Conservation (phyloP, 805 yeast species). For the Zygoascus flipseniorum region DNA sequence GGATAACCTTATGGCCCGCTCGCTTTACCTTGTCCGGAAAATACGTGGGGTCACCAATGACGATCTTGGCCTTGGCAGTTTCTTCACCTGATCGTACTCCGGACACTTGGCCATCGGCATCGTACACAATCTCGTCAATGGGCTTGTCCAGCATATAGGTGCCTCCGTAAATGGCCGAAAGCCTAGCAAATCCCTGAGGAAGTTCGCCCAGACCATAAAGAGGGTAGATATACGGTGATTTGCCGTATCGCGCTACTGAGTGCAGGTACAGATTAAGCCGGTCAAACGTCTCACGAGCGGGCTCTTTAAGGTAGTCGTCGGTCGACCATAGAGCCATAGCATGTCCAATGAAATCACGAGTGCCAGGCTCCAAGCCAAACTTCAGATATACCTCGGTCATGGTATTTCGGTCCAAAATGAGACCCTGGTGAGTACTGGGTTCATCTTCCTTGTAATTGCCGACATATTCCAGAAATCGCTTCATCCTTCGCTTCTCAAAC, state of each 20-base stretch:
- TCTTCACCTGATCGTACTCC: slow-evolving; percentile 94
- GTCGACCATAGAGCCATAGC: slow-evolving; percentile 97
- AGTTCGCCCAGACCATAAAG: slow-evolving; percentile 94
- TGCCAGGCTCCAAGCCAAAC: slow-evolving; percentile 85
- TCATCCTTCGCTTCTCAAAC: slow-evolving; percentile 93
- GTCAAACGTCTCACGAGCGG: slow-evolving; percentile 87
- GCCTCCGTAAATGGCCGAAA: slow-evolving; percentile 96
- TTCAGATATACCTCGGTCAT: slow-evolving; percentile 87
- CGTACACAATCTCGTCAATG: slow-evolving; percentile 77
- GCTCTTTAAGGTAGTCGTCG: slow-evolving; percentile 79
- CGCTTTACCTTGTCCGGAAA: slow-evolving; percentile 76
- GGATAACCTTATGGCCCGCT: slow-evolving; percentile 65
- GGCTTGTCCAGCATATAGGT: slow-evolving; percentile 98
- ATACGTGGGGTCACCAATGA: slow-evolving; percentile 96
- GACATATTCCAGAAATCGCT: slow-evolving; percentile 82
- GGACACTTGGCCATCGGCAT: slow-evolving; percentile 59
- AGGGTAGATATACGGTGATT: slow-evolving; percentile 93
- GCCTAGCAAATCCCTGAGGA: slow-evolving; percentile 98
- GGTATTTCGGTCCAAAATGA: slow-evolving; percentile 77
- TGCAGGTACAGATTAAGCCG: slow-evolving; percentile 78
- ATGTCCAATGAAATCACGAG: slow-evolving; percentile 95
- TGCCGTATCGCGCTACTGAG: slow-evolving; percentile 90
- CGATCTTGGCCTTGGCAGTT: slow-evolving; percentile 81
- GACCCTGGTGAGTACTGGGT: slow-evolving; percentile 67
- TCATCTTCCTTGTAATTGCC: slow-evolving; percentile 74